Evolutionary conservation across 352 stramenopile genomes (phyloP).

Genomic region (Phytophthora fragariae): DNA sequence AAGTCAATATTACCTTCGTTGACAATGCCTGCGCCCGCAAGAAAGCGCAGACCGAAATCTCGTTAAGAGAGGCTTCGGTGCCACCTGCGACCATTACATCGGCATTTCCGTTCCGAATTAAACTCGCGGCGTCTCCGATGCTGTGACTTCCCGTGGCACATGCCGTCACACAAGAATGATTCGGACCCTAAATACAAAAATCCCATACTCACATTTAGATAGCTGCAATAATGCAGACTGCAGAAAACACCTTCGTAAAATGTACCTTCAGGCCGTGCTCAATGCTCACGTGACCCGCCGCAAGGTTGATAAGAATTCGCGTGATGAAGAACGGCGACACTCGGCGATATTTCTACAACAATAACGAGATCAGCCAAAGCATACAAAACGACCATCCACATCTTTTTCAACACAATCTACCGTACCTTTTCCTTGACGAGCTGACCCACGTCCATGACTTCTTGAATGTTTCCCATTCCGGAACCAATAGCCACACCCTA

Average conservation of each 20-base stretch:
- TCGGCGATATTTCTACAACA: slow-evolving; percentile 81
- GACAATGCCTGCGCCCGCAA: slow-evolving; percentile 95
- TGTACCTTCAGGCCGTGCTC: slow-evolving; percentile 87
- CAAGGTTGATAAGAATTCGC: slow-evolving; percentile 94
- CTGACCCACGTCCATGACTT: slow-evolving; percentile 81
- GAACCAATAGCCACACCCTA: slow-evolving; percentile 88
- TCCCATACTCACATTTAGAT: not conserved
- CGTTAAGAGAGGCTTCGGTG: slow-evolving; percentile 95
- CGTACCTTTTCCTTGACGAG: slow-evolving; percentile 72
- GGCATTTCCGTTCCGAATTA: slow-evolving; percentile 88
- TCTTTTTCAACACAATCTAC: not conserved
- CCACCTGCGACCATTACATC: slow-evolving; percentile 97
- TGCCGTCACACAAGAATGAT: slow-evolving; percentile 96
- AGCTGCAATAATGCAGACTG: not conserved
- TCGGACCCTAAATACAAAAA: slow-evolving; percentile 84
- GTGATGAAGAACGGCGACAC: slow-evolving; percentile 95
- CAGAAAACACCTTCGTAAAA: not conserved
- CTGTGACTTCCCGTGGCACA: slow-evolving; percentile 97
- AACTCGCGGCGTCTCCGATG: slow-evolving; percentile 95
- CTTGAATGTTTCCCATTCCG: slow-evolving; percentile 89
- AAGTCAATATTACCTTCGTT: slow-evolving; percentile 70
- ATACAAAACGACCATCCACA: not conserved
- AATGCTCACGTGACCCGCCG: slow-evolving; percentile 93
- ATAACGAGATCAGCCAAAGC: not conserved
- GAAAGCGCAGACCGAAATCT: slow-evolving; percentile 95